Conservation (phyloP, 2,329 filamentous ascomycete species). For the Xenoacremonium recifei region DNA sequence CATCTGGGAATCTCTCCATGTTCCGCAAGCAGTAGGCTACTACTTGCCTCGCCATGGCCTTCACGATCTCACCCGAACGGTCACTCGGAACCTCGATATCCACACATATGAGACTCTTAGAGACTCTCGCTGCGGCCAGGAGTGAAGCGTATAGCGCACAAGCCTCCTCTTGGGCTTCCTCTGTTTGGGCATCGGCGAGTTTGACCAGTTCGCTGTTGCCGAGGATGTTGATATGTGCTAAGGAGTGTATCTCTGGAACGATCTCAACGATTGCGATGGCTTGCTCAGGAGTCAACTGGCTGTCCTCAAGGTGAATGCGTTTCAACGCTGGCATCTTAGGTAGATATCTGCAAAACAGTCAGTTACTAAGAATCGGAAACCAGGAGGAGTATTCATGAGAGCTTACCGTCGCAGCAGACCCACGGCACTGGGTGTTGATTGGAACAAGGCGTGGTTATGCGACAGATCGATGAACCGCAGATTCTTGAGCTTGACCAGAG, state of each 20-base stretch:
- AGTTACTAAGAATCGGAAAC: constrained; percentile 1
- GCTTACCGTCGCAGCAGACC: constrained; percentile 70
- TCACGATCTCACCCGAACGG: constrained; percentile 85
- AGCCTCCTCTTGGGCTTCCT: constrained; percentile 84
- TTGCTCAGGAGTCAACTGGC: constrained; percentile 80
- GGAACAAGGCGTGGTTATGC: constrained; percentile 81
- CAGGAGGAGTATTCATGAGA: too few species aligned
- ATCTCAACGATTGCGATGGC: constrained; percentile 89
- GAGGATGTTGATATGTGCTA: constrained; percentile 85
- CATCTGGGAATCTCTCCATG: constrained; percentile 74
- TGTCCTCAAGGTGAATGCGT: constrained; percentile 82
- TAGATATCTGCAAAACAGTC: constrained; percentile 57
- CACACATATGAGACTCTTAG: constrained; percentile 78
- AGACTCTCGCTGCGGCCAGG: constrained; percentile 82
- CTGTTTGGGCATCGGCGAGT: constrained; percentile 73
- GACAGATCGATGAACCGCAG: constrained; percentile 91
- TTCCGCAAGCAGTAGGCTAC: constrained; percentile 92
- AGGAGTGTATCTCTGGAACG: constrained; percentile 73
- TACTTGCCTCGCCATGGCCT: constrained; percentile 89
- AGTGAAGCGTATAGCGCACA: constrained; percentile 91
- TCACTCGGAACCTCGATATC: constrained; percentile 85
- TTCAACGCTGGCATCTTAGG: constrained; percentile 77
- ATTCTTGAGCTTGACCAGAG: constrained; percentile 64
- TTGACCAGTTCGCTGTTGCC: constrained; percentile 73
- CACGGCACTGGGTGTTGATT: constrained; percentile 69